Evolutionary conservation across 2,329 filamentous ascomycete genomes (phyloP), one percentile per base, ranked within the genome.

Genomic region (Scedosporium boydii): DNA sequence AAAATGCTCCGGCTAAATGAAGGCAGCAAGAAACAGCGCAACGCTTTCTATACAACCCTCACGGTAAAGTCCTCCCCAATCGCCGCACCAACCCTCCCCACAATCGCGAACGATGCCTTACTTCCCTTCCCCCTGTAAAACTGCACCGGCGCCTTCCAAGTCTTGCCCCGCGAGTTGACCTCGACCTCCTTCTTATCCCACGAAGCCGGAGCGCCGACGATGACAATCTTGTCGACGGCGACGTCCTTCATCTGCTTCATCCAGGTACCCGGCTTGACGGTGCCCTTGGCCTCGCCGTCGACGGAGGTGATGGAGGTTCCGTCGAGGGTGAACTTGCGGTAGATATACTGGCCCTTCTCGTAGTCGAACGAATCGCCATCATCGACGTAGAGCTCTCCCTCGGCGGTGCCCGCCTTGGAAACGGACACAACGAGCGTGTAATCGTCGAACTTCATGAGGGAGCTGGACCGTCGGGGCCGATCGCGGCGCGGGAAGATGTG

Each of bases 331-430:
- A 99, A 97, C 64, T 80, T 82, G 64, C 92, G 90, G 76, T 96
- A 88, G 68, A 98, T 93, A 75, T 89, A 96, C 65, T 91, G 91
- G 10, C 93, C 93, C 66, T 86, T 79, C 73, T 96, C 80, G 71
- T 90, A 92, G 62, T 96, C 91, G 68, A 93, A 99, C 0, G 89
- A 90, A 75, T 98, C 93, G 58, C 95, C 95, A 67, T 99, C 95
- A 70, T 99, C 95, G 34, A 91, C 80, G 70, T 99, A 99, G 6
- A 99, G 78, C 58, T 89, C 87, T 29, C 95, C 95, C 58, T 88
- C 83, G 0, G 93, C 91, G 4, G 70, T 63, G 21, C 76, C 80
- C 58, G 67, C 65, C 68, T 87, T 84, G 61, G 88, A 87, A 38
- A 96, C 79, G 1, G 72, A 66, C 2, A 98, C 80, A 2, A 99